Conservation (phyloP, 208 protist genomes). For the Acanthamoeba healyi region DNA sequence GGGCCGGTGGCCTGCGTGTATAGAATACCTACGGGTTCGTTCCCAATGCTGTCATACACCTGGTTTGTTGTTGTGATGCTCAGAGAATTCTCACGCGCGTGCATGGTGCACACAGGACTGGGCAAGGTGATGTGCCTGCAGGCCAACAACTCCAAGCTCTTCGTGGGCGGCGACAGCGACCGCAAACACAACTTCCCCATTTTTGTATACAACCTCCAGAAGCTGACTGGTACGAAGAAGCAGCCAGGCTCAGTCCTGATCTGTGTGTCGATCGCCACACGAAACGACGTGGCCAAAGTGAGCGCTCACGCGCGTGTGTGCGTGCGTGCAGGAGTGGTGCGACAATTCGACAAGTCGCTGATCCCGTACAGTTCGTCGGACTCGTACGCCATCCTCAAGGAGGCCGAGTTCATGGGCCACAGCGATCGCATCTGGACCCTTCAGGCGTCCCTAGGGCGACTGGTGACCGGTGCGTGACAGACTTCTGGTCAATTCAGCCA, state of each 20-base stretch:
- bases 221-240: not conserved
- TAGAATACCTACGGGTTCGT: not conserved
- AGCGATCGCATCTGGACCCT: slow-evolving; percentile 41
- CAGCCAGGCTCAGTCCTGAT: too few species aligned
- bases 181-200: slow-evolving; percentile 51
- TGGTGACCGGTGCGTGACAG: slow-evolving; percentile 32
- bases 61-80: not conserved
- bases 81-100: not conserved
- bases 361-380: not conserved
- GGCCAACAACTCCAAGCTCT: not conserved
- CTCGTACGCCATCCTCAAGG: not conserved
- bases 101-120: not conserved
- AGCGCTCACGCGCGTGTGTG: not conserved
- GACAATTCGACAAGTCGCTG: not conserved
- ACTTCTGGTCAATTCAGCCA: too few species aligned
- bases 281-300: too few species aligned
- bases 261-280: too few species aligned
- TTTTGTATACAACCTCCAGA: not conserved
- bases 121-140: slow-evolving; percentile 57
- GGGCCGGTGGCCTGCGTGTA: slow-evolving; percentile 6
- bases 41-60: not conserved
- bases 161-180: slow-evolving; percentile 54
- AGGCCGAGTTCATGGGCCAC: slow-evolving; percentile 57
- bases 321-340: not conserved
- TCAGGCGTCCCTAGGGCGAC: slow-evolving; percentile 23